These are phyloP conservation scores for Syzygium grande DNA, from an alignment of 345 rosid genomes.

Conservation along the genomic window DNA sequence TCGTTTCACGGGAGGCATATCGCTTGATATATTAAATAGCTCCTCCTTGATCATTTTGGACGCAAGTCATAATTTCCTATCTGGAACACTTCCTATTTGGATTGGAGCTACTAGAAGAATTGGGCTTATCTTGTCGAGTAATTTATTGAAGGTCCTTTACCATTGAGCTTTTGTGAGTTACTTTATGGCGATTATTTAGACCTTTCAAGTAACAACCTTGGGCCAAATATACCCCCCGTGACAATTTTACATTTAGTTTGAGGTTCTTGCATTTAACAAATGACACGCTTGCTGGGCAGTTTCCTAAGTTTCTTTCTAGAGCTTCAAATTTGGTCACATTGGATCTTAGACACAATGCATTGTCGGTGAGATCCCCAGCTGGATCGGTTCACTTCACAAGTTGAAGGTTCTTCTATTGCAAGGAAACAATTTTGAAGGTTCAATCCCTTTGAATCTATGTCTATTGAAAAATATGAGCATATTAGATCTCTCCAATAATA, in stretches of 20 bases:
- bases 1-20: not conserved
- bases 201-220: slow-evolving; percentile 3
- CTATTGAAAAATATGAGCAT: too few relatives aligned
- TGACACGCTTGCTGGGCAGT: not conserved
- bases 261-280: not conserved
- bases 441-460: not conserved
- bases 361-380: not conserved
- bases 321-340: not conserved
- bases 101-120: rapidly evolving
- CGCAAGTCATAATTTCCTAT: slow-evolving; percentile 8
- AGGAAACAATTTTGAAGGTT: not conserved
- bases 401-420: slow-evolving; percentile 1
- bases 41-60: not conserved
- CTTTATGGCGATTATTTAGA: not conserved
- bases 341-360: not conserved
- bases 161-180: not conserved
- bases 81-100: slow-evolving; percentile 7
- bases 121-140: not conserved
- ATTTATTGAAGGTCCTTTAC: not conserved
- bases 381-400: not conserved
- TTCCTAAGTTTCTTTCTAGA: not conserved
- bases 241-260: not conserved
- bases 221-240: not conserved
- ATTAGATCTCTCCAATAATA: too few relatives aligned
- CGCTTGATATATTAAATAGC: not conserved